Evolutionary conservation across 1,139 yeast species (phyloP).

Genomic region (Maudiozyma humilis): DNA sequence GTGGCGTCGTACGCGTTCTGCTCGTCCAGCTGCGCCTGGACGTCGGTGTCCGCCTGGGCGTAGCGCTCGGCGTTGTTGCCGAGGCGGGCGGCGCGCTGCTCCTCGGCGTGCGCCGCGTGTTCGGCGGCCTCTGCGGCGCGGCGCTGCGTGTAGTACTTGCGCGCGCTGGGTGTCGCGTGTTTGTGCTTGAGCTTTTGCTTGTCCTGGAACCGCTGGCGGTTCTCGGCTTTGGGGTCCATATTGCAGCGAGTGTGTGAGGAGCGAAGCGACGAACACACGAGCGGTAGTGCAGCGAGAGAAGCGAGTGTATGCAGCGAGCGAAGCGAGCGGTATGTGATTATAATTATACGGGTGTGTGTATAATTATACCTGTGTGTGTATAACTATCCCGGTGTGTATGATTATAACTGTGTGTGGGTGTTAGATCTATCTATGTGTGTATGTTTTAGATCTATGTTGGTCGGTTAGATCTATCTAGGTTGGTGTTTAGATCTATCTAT

Average conservation of each 20-base stretch:
- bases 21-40: background rate
- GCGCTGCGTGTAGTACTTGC: slow-evolving; percentile 23
- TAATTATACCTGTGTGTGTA: too few species aligned
- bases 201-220: slow-evolving; percentile 29
- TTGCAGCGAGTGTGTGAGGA: too few species aligned
- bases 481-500: too few species aligned
- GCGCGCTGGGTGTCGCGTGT: slow-evolving; percentile 30
- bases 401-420: too few species aligned
- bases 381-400: too few species aligned
- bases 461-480: too few species aligned
- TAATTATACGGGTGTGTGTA: too few species aligned
- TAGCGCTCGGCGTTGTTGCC: slow-evolving; percentile 6
- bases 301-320: slow-evolving; percentile 16
- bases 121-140: slow-evolving; percentile 11
- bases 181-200: slow-evolving; percentile 27
- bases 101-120: slow-evolving; percentile 3
- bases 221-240: slow-evolving; percentile 28
- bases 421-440: too few species aligned
- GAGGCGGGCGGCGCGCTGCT: slow-evolving; percentile 2
- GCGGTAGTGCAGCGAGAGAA: slow-evolving; percentile 19
- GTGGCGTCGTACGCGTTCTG: slow-evolving; percentile 1
- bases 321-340: background rate
- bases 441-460: too few species aligned
- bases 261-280: too few species aligned
- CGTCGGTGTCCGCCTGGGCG: background rate